A percentile compares a stretch with the other conserved stretches of the same genome.
These are phyloP conservation scores for Diospyros kaki DNA, from an alignment of 148 eudicot species.

Conservation along the genomic window DNA sequence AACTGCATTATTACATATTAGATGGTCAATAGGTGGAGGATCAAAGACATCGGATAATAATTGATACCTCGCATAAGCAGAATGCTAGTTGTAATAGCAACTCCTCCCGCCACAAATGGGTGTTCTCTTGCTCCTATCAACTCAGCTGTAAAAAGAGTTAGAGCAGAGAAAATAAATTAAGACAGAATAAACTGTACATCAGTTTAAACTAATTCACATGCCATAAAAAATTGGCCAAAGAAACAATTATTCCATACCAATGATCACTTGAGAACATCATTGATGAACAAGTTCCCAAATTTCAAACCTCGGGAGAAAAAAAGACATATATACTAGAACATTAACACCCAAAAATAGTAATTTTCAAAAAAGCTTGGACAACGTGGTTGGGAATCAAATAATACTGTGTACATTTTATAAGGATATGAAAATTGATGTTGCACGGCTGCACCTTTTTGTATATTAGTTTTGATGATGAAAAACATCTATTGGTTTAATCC, in stretches of 20 bases:
- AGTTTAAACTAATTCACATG: not conserved
- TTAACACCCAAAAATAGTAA: not conserved
- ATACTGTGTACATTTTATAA: too few species aligned
- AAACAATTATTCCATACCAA: not conserved
- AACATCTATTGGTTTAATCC: too few species aligned
- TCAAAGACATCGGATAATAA: not conserved
- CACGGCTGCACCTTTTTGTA: too few species aligned
- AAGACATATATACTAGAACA: not conserved
- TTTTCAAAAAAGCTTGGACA: not conserved
- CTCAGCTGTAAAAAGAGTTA: conserved; percentile 39
- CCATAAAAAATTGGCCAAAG: not conserved
- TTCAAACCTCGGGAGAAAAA: not conserved
- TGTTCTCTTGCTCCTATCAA: conserved; percentile 48
- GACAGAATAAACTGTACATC: not conserved
- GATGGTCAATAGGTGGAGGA: not conserved
- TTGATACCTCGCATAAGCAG: conserved; percentile 57
- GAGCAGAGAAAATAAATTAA: not conserved
- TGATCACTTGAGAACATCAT: not conserved
- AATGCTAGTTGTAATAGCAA: conserved; percentile 54
- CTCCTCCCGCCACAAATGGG: conserved; percentile 51
- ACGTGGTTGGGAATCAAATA: too few species aligned
- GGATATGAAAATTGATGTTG: too few species aligned
- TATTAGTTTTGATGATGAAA: too few species aligned
- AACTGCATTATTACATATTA: not conserved
- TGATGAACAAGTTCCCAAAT: not conserved